A percentile compares a stretch with the other conserved stretches of the same genome.
Conservation (phyloP, 192 early-diverging fungal species). For the Haplosporangium gracile region DNA sequence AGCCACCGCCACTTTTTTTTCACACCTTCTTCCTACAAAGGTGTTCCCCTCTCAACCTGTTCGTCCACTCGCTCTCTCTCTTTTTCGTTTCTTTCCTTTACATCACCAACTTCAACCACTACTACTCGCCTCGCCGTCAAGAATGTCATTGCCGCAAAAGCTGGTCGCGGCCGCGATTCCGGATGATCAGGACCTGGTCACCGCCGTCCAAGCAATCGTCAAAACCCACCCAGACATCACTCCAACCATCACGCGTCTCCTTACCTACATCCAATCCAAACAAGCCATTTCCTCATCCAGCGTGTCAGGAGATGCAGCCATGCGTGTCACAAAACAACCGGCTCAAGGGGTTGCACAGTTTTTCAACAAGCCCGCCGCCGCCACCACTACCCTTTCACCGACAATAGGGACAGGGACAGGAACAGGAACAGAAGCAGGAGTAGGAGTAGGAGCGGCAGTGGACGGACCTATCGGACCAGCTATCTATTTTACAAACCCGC, state of each 20-base stretch:
- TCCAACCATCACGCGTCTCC: constrained; percentile 30
- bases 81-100: background rate
- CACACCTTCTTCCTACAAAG: background rate
- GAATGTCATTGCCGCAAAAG: constrained; percentile 29
- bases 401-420: background rate
- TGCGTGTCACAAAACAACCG: background rate
- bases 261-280: constrained; percentile 19
- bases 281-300: background rate
- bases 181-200: constrained; percentile 26
- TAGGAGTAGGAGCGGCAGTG: background rate
- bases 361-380: constrained; percentile 5
- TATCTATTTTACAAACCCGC: constrained; percentile 29
- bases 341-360: constrained; percentile 28
- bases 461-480: constrained; percentile 26
- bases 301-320: background rate
- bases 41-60: too few relatives aligned
- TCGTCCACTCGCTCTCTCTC: background rate
- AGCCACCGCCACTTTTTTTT: constrained; percentile 10
- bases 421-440: background rate
- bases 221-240: constrained; percentile 30
- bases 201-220: constrained; percentile 20
- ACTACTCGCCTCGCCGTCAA: background rate
- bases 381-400: background rate
- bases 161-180: constrained; percentile 28
- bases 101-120: too few relatives aligned